phyloP scores from a whole-genome alignment of 2,329 filamentous ascomycete species.

The Aspergillus sp. region DNA sequence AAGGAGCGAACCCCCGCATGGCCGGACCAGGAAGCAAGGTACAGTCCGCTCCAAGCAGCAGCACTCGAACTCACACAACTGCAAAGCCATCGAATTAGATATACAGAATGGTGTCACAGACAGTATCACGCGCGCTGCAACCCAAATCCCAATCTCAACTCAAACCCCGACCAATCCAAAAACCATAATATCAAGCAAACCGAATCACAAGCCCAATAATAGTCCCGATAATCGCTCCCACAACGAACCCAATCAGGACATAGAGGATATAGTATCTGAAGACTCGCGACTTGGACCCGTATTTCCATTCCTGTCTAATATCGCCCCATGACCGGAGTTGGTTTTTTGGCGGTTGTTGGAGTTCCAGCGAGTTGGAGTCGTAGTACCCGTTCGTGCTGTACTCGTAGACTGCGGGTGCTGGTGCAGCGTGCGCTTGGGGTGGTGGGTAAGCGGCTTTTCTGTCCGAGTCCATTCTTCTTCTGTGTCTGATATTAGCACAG shows the following conservation, averaged over 20 bases:
- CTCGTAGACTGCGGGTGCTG: neutral
- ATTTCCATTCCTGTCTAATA: neutral
- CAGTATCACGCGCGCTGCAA: neutral
- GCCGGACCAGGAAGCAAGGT: neutral
- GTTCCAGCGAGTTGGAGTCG: neutral
- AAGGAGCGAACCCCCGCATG: neutral
- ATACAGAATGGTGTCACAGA: too few species aligned
- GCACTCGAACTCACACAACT: neutral
- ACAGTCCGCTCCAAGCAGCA: neutral
- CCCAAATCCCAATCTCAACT: neutral
- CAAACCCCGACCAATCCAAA: too few species aligned
- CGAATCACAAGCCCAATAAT: neutral
- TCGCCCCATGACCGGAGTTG: neutral
- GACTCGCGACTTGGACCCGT: conserved; percentile 4
- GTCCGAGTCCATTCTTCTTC: neutral
- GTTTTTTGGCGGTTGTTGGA: neutral
- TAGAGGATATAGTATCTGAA: neutral
- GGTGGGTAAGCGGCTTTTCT: neutral
- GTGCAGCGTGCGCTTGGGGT: neutral
- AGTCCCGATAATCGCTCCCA: conserved; percentile 2
- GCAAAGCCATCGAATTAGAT: neutral
- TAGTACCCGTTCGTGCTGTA: neutral
- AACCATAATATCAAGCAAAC: neutral
- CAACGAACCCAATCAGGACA: neutral
- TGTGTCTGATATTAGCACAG: too few species aligned